Percentiles rank a stretch among this genome's conserved stretches.
phyloP scores from a whole-genome alignment of 2,329 filamentous ascomycete genomes.

The Curvularia hawaiiensis region DNA sequence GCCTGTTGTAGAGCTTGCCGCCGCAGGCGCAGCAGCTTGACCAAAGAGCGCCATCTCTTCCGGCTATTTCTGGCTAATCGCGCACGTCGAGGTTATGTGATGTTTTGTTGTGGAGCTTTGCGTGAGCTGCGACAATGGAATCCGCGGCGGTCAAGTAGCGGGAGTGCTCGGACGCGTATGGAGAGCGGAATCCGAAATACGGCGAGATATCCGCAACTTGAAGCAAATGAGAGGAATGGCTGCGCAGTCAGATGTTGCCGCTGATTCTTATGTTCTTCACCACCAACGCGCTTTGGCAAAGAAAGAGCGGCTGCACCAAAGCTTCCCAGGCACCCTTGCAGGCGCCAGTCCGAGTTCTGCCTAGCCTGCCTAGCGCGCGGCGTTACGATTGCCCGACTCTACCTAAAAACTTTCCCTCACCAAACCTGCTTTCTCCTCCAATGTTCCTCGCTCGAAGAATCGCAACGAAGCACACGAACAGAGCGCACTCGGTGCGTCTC shows the following conservation, averaged over 20 bases:
- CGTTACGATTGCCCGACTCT: constrained; percentile 23
- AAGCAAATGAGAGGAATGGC: neutral
- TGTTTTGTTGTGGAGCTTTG: constrained; percentile 27
- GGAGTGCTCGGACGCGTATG: constrained; percentile 16
- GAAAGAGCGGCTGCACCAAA: constrained; percentile 27
- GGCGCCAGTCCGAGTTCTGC: constrained; percentile 30
- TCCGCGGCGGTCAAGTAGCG: constrained; percentile 5
- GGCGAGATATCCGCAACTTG: neutral
- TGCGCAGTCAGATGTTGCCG: constrained; percentile 17
- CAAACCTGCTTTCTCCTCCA: constrained; percentile 45
- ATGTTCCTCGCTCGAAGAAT: constrained; percentile 98
- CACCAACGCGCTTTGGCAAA: constrained; percentile 24
- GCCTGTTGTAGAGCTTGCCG: constrained; percentile 75
- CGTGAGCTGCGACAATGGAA: constrained; percentile 19
- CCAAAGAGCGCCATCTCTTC: constrained; percentile 66
- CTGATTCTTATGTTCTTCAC: constrained; percentile 16
- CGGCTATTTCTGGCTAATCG: constrained; percentile 11
- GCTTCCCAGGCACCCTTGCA: constrained; percentile 38
- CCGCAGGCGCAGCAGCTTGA: constrained; percentile 56
- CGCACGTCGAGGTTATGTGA: constrained; percentile 9
- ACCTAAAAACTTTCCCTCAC: constrained; percentile 28
- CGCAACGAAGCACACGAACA: constrained; percentile 98
- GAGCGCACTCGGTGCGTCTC: constrained; percentile 53
- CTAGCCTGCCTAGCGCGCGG: constrained; percentile 35
- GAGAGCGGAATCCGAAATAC: neutral